These are phyloP conservation scores for Fusarium setosum DNA, from an alignment of 2,329 filamentous ascomycete species.

Conservation along the genomic window DNA sequence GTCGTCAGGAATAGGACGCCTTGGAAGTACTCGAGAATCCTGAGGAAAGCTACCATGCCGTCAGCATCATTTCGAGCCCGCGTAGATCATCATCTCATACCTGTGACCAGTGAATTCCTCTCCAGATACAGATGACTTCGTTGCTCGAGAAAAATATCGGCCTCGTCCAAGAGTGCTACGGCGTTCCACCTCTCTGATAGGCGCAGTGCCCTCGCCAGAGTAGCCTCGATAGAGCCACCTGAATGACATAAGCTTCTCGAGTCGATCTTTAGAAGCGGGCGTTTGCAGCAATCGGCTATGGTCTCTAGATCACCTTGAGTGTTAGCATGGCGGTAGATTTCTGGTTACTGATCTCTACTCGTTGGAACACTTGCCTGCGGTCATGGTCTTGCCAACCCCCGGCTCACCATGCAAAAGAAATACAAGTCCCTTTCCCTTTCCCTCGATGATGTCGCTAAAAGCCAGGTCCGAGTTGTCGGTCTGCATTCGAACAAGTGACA, in stretches of 20 bases:
- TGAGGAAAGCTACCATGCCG: not conserved
- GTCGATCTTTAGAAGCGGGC: not conserved
- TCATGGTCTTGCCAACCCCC: not conserved
- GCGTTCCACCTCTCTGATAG: not conserved
- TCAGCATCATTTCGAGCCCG: too few relatives aligned
- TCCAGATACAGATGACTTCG: not conserved
- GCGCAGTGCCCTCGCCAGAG: not conserved
- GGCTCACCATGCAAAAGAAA: not conserved
- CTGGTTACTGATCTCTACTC: not conserved
- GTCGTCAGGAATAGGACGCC: not conserved
- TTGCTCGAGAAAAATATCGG: not conserved
- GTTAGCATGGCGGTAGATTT: not conserved
- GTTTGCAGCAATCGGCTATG: not conserved
- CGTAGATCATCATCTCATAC: not conserved
- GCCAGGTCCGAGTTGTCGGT: not conserved
- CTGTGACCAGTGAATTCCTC: not conserved
- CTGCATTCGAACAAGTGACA: not conserved
- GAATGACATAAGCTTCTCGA: not conserved
- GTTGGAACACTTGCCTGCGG: not conserved
- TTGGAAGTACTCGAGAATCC: not conserved
- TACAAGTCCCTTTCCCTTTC: not conserved
- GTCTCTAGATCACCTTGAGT: not conserved
- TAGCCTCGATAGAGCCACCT: not conserved
- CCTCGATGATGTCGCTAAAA: not conserved
- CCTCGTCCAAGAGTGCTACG: not conserved